Conservation (phyloP, 2,329 filamentous ascomycete genomes). For the Uncinocarpus reesii region DNA sequence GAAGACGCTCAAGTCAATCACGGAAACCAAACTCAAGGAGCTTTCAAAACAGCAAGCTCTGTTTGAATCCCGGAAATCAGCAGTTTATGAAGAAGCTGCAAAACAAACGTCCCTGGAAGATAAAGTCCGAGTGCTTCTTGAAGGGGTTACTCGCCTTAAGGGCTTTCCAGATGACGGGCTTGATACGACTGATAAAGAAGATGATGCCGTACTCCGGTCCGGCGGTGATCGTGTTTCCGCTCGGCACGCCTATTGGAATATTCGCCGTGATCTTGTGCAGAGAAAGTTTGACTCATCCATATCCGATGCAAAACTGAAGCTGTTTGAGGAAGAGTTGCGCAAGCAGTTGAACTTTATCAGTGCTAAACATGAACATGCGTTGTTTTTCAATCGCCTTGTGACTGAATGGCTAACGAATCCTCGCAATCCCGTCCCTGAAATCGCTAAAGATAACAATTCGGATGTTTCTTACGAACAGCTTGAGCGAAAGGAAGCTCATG, state of each 20-base stretch:
- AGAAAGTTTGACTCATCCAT: slow-evolving; percentile 46
- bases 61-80: slow-evolving; percentile 41
- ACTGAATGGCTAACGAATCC: slow-evolving; percentile 44
- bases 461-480: slow-evolving; percentile 39
- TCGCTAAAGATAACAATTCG: slow-evolving; percentile 22
- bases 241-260: slow-evolving; percentile 32
- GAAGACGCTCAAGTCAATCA: slow-evolving; percentile 47
- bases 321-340: slow-evolving; percentile 42
- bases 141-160: slow-evolving; percentile 32
- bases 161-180: slow-evolving; percentile 29
- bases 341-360: slow-evolving; percentile 41
- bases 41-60: slow-evolving; percentile 43
- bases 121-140: slow-evolving; percentile 27
- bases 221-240: slow-evolving; percentile 23
- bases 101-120: slow-evolving; percentile 23
- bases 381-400: slow-evolving; percentile 47
- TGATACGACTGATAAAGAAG: slow-evolving; percentile 21
- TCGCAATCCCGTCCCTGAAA: slow-evolving; percentile 17
- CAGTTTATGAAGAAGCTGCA: slow-evolving; percentile 31
- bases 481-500: slow-evolving; percentile 45
- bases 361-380: slow-evolving; percentile 47
- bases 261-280: slow-evolving; percentile 45
- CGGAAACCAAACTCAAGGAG: slow-evolving; percentile 48
- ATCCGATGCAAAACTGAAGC: slow-evolving; percentile 36
- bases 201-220: slow-evolving; percentile 22